Conservation (phyloP, 768 basidiomycete species). For the Leccinum subgranulosum region DNA sequence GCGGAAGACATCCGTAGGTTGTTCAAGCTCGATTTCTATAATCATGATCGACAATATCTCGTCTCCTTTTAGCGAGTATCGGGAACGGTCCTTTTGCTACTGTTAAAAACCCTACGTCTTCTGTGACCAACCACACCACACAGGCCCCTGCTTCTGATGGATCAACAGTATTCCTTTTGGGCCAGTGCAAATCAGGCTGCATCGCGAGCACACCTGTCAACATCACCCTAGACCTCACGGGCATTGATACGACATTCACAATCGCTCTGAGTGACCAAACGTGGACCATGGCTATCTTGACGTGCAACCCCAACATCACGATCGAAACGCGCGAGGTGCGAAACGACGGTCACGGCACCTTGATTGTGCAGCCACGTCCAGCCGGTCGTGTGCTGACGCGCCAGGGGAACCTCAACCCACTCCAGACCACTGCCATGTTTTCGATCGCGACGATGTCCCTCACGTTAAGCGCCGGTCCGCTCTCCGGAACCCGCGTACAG, state of each 20-base stretch:
- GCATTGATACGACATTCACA: constrained; percentile 9
- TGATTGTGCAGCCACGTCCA: constrained; percentile 18
- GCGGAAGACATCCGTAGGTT: constrained; percentile 4
- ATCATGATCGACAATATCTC: background rate
- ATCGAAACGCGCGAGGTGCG: constrained; percentile 30
- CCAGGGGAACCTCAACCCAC: constrained; percentile 24
- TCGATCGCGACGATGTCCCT: constrained; percentile 17
- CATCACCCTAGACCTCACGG: constrained; percentile 12
- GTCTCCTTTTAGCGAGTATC: background rate
- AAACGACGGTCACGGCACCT: constrained; percentile 14
- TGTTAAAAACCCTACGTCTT: constrained; percentile 4
- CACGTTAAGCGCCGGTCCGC: background rate
- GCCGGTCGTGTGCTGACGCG: constrained; percentile 5
- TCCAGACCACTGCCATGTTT: constrained; percentile 24
- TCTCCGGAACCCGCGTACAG: background rate
- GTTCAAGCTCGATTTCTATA: background rate
- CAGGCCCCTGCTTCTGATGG: constrained; percentile 15
- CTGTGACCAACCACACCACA: constrained; percentile 24
- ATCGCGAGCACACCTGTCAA: background rate
- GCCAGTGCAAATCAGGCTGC: constrained; percentile 23
- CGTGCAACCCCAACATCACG: constrained; percentile 19
- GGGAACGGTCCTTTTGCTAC: background rate
- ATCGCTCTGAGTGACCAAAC: constrained; percentile 13
- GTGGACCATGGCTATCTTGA: constrained; percentile 22
- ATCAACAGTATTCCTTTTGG: constrained; percentile 21